phyloP scores from a whole-genome alignment of 768 basidiomycete species.

The Pholiota conissans region DNA sequence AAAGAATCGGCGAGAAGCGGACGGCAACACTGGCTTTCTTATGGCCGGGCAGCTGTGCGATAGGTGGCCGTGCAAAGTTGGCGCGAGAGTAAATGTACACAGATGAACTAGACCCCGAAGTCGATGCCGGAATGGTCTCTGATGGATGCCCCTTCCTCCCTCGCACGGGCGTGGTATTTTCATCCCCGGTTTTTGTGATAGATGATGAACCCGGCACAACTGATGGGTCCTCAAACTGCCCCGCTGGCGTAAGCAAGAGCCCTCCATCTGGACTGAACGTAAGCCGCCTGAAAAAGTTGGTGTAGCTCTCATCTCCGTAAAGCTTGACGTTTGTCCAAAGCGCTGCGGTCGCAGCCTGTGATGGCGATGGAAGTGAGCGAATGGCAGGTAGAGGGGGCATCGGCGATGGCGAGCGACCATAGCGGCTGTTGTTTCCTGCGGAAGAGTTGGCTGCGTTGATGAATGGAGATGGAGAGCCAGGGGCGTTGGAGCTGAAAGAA shows the following conservation, averaged over 20 bases:
- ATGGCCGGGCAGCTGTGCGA: constrained; percentile 95
- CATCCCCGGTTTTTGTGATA: constrained; percentile 19
- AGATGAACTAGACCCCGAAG: constrained; percentile 39
- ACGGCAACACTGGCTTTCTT: constrained; percentile 95
- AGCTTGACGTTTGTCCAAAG: constrained; percentile 73
- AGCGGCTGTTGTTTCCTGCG: constrained; percentile 38
- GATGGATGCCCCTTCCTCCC: constrained; percentile 59
- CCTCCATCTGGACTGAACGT: constrained; percentile 96
- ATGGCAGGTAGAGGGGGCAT: constrained; percentile 95
- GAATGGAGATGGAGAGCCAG: constrained; percentile 68
- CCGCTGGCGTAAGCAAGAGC: constrained; percentile 91
- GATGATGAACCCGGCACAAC: constrained; percentile 30
- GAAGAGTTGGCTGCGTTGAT: constrained; percentile 4
- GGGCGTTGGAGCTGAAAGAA: constrained; percentile 81
- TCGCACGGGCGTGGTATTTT: constrained; percentile 48
- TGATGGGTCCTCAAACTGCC: constrained; percentile 93
- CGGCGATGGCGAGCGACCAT: constrained; percentile 83
- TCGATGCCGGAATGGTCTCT: constrained; percentile 5
- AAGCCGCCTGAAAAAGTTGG: constrained; percentile 93
- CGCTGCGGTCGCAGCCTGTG: constrained; percentile 19
- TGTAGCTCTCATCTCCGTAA: constrained; percentile 94
- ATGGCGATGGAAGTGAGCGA: constrained; percentile 60
- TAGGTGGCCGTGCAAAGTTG: constrained; percentile 89
- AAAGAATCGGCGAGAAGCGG: constrained; percentile 89
- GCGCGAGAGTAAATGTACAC: constrained; percentile 97